A percentile compares a stretch with the other conserved stretches of the same genome.
Conservation (phyloP, 2,329 filamentous ascomycete species). For the Exophiala spinifera region DNA sequence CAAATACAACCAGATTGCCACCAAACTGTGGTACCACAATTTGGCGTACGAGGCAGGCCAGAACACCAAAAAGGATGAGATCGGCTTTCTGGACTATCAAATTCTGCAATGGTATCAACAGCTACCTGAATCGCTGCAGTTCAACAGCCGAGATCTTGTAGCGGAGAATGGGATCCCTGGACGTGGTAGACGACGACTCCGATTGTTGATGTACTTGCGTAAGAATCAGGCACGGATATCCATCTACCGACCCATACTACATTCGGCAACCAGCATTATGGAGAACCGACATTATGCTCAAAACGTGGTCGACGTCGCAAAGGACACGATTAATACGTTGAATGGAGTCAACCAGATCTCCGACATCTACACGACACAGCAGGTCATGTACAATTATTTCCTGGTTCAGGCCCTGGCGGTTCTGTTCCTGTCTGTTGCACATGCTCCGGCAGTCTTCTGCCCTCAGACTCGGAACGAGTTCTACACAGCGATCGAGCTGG, state of each 20-base stretch:
- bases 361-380: slow-evolving; percentile 62
- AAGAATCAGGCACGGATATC: slow-evolving; percentile 88
- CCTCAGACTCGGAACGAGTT: slow-evolving; percentile 62
- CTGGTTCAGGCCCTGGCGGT: slow-evolving; percentile 62
- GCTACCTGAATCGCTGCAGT: slow-evolving; percentile 62
- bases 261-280: slow-evolving; percentile 79
- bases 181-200: slow-evolving; percentile 65
- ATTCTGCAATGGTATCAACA: slow-evolving; percentile 82
- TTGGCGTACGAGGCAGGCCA: slow-evolving; percentile 65
- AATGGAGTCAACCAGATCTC: slow-evolving; percentile 60
- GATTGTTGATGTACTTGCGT: slow-evolving; percentile 79
- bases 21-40: slow-evolving; percentile 81
- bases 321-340: slow-evolving; percentile 61
- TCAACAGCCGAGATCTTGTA: slow-evolving; percentile 50
- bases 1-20: slow-evolving; percentile 74
- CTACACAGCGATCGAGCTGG: slow-evolving; percentile 63
- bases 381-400: slow-evolving; percentile 66
- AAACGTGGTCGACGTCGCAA: slow-evolving; percentile 63
- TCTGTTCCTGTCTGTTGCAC: slow-evolving; percentile 62
- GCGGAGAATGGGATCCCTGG: slow-evolving; percentile 47
- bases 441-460: slow-evolving; percentile 61
- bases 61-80: slow-evolving; percentile 68
- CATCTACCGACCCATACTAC: slow-evolving; percentile 82
- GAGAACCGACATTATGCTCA: slow-evolving; percentile 71
- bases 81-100: slow-evolving; percentile 77